Percentiles rank a stretch among this genome's conserved stretches.
Conservation (phyloP, 2,329 filamentous ascomycete species). For the Trichoderma simmonsii region DNA sequence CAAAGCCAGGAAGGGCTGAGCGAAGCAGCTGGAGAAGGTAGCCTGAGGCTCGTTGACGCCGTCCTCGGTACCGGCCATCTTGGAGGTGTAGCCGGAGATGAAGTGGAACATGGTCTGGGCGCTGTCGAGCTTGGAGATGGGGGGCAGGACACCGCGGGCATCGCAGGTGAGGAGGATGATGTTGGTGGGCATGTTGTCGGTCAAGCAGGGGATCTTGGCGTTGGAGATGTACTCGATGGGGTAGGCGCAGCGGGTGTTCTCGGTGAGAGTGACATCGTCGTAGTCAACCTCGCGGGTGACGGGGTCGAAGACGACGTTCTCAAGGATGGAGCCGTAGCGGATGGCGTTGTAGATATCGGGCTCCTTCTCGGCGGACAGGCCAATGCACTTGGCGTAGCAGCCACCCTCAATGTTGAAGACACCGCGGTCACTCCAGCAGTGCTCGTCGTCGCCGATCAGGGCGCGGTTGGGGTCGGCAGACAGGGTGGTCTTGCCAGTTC, state of each 20-base stretch:
- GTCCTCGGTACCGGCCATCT: slow-evolving; percentile 99
- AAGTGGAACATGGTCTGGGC: slow-evolving; percentile 99
- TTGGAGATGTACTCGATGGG: slow-evolving; percentile 99
- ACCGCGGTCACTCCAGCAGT: slow-evolving; percentile 96
- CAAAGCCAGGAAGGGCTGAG: slow-evolving; percentile 96
- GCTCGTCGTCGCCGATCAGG: slow-evolving; percentile 97
- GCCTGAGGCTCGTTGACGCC: slow-evolving; percentile 96
- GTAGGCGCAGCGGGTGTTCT: slow-evolving; percentile 98
- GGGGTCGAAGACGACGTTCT: slow-evolving; percentile 98
- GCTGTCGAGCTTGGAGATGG: slow-evolving; percentile 93
- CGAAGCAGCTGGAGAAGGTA: slow-evolving; percentile 99
- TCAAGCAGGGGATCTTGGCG: slow-evolving; percentile 96
- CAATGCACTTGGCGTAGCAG: slow-evolving; percentile 99
- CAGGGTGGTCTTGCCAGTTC: slow-evolving; percentile 97
- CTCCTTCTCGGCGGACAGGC: slow-evolving; percentile 96
- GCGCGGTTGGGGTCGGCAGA: slow-evolving; percentile 96
- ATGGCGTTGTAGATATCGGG: slow-evolving; percentile 97
- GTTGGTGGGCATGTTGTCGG: slow-evolving; percentile 84
- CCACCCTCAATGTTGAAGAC: slow-evolving; percentile 99
- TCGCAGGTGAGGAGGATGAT: slow-evolving; percentile 98
- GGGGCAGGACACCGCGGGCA: slow-evolving; percentile 92
- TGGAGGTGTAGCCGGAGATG: slow-evolving; percentile 99
- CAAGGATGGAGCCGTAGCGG: slow-evolving; percentile 92
- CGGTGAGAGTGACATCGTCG: slow-evolving; percentile 89
- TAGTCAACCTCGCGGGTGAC: slow-evolving; percentile 89